Base-by-base conservation (phyloP, 2,329 filamentous ascomycete species). In the Periconia macrospinosa region DNA sequence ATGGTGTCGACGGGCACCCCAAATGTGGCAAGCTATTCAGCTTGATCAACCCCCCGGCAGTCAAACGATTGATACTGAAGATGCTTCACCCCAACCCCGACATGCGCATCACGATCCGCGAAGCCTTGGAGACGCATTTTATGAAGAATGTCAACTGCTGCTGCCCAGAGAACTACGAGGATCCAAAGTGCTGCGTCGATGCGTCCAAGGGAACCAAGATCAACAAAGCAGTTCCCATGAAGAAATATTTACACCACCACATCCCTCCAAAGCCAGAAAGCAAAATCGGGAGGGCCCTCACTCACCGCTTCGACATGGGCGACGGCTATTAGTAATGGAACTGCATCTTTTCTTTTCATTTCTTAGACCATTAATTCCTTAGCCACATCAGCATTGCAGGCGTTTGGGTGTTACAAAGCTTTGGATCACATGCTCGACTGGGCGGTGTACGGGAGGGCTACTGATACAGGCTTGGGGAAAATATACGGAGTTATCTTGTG, bases 31-130 rank as follows among this genome's bases (percentile, higher is more conserved):
- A 84, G 15, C 82, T 92, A 37, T 90, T 94, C 70, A 75, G 78
- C 15, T 77, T 92, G 58, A 86, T 86, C 63, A 86, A 88, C 30
- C 83, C 86, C 1, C 83, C 85, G 2, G 56, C 69, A 1, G 79
- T 92, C 52, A 86, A 88, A 54, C 85, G 87, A 11, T 76, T 95
- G 5, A 75, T 96, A 11, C 76, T 94, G 47, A 86, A 84, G 69
- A 95, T 96, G 91, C 81, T 96, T 30, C 86, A 96, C 70, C 91
- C 91, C 0, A 78, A 92, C 60, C 90, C 92, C 0, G 73, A 76
- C 8, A 85, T 85, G 68, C 88, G 92, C 41, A 85, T 88, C 61
- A 83, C 81, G 27, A 89, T 94, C 47, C 75, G 81, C 7, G 84
- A 90, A 1, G 85, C 90, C 1, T 76, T 91, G 50, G 85, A 82